Evolutionary conservation across 2,329 filamentous ascomycete genomes (phyloP).

Genomic region (Cercospora beticola): DNA sequence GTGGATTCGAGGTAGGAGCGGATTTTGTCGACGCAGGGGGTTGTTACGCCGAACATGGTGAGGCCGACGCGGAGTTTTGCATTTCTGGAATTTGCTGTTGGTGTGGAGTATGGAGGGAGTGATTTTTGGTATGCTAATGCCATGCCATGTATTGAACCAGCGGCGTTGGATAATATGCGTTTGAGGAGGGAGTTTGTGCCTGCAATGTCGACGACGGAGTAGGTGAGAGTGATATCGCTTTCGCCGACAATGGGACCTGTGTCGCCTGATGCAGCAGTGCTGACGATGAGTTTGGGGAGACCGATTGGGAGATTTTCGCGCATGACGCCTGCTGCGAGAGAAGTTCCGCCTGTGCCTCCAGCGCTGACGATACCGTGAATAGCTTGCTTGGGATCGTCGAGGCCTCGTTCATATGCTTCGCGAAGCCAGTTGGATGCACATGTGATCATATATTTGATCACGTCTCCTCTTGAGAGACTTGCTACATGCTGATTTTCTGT

Average conservation of each 20-base stretch:
- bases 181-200: slow-evolving; percentile 62
- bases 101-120: neutral
- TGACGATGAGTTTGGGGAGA: slow-evolving; percentile 69
- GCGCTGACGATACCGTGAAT: slow-evolving; percentile 55
- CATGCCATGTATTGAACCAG: slow-evolving; percentile 61
- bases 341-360: slow-evolving; percentile 63
- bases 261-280: slow-evolving; percentile 67
- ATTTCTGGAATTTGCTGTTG: neutral
- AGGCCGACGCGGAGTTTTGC: slow-evolving; percentile 51
- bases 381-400: slow-evolving; percentile 22
- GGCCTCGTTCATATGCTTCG: slow-evolving; percentile 27
- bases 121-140: slow-evolving; percentile 46
- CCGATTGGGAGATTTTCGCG: slow-evolving; percentile 60
- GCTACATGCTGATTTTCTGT: slow-evolving; percentile 34
- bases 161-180: slow-evolving; percentile 62
- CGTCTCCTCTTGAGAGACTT: slow-evolving; percentile 52
- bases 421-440: slow-evolving; percentile 50
- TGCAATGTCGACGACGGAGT: slow-evolving; percentile 69
- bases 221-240: slow-evolving; percentile 68
- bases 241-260: slow-evolving; percentile 65
- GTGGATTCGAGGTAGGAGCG: slow-evolving; percentile 53
- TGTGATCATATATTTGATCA: slow-evolving; percentile 57
- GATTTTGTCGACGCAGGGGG: slow-evolving; percentile 60
- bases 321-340: slow-evolving; percentile 62
- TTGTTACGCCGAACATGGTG: slow-evolving; percentile 76